phyloP scores from a whole-genome alignment of 2,329 filamentous ascomycete species.

The Fusarium graminum region DNA sequence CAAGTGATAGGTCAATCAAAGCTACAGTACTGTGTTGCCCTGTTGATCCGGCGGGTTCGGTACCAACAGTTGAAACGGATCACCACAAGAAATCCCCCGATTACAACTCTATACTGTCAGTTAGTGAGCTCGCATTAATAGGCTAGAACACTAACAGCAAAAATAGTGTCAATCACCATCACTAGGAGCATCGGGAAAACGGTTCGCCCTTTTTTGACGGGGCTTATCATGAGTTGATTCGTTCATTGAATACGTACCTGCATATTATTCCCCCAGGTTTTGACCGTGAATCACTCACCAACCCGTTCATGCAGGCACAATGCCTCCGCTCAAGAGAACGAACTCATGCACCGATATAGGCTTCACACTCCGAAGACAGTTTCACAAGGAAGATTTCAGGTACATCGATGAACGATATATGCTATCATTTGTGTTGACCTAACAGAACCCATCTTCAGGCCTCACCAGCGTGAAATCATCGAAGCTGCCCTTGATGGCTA shows the following conservation, averaged over 20 bases:
- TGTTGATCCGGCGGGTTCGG: slow-evolving; percentile 25
- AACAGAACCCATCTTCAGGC: slow-evolving; percentile 63
- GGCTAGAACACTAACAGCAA: slow-evolving; percentile 30
- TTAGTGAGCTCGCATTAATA: slow-evolving; percentile 21
- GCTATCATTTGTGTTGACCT: not conserved
- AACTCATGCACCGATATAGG: slow-evolving; percentile 74
- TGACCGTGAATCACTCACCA: slow-evolving; percentile 19
- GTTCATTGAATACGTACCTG: not conserved
- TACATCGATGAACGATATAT: slow-evolving; percentile 50
- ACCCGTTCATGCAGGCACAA: slow-evolving; percentile 46
- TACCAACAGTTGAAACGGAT: slow-evolving; percentile 37
- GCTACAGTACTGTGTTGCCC: too few species aligned
- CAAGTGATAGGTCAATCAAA: not conserved
- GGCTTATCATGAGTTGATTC: slow-evolving; percentile 23
- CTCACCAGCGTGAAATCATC: slow-evolving; percentile 89
- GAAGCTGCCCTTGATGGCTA: slow-evolving; percentile 81
- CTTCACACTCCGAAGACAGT: slow-evolving; percentile 79
- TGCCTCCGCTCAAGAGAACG: slow-evolving; percentile 59
- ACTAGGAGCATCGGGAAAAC: slow-evolving; percentile 7
- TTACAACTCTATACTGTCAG: slow-evolving; percentile 38
- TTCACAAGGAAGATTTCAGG: slow-evolving; percentile 81
- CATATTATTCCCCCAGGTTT: not conserved
- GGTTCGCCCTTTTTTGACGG: slow-evolving; percentile 10
- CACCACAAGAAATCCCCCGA: slow-evolving; percentile 18
- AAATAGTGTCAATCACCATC: slow-evolving; percentile 26